Evolutionary conservation across 192 early-diverging fungal species (phyloP), one percentile per base, ranked within the genome.

Genomic region (Linnemannia schmuckeri): DNA sequence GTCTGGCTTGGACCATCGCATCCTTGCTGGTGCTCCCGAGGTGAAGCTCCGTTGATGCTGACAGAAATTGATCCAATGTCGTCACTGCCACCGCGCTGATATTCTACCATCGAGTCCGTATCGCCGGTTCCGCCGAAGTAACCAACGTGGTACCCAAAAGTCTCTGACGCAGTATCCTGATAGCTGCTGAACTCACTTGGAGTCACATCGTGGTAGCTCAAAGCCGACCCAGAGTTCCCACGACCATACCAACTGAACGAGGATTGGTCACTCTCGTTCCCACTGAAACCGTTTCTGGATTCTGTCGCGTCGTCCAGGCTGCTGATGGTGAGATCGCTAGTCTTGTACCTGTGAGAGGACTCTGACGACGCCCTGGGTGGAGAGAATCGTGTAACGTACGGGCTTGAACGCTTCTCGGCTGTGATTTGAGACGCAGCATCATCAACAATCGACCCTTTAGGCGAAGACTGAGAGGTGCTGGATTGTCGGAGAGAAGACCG

Each of bases 211-310:
- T 77, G 79, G 38, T 86, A 86, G 20, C 79, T 81, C 35, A 81
- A 27, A 9, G 79, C 70, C 10, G 84, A 86, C 41, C 84, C 78
- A 54, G 78, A 80, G 12, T 74, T 86, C 12, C 79, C 84, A 41
- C 71, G 84, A 6, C 79, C 84, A 57, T 86, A 86, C 84, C 84
- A 86, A 33, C 74, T 86, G n/a, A 66, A 42, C 20, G 84, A 80
- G 13, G 83, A 86, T 6, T 22, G 41, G 22, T 77, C 76, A 18
- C 80, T 81, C 5, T 81, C 76, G 35, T 63, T 55, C 33, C 52
- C 74, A 30, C 55, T 57, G 12, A 54, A 35, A 3, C 55, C 81
- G 35, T 44, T 41, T 15, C 6, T 46, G 55, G 30, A 49, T 0
- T 75, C 79, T 24, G 66, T 49, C 30, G 30, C 46, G 1, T 75